Evolutionary conservation across 495 filamentous ascomycete genomes (phyloP).

Genomic region (Peziza echinospora): DNA sequence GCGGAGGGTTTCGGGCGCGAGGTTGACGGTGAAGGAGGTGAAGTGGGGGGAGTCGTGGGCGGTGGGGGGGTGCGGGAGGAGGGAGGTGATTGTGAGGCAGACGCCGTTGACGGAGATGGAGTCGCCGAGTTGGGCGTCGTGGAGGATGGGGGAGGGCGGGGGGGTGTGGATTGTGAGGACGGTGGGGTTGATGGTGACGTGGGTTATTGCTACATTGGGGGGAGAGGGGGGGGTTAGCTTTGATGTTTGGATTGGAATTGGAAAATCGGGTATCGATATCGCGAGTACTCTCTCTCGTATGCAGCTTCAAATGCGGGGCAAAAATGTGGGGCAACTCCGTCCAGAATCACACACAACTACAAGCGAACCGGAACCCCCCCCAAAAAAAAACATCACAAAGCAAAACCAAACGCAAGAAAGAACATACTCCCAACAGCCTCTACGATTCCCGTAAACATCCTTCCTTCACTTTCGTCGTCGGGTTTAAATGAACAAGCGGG

Average conservation of each 20-base stretch:
- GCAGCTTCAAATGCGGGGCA: too few relatives aligned
- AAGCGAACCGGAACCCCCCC: too few relatives aligned
- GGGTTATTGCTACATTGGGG: neutral
- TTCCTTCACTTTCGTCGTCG: too few relatives aligned
- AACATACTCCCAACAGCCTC: slow-evolving; percentile 90
- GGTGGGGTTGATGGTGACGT: neutral
- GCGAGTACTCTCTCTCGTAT: too few relatives aligned
- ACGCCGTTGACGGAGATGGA: slow-evolving; percentile 80
- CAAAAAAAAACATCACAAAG: too few relatives aligned
- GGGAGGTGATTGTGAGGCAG: neutral
- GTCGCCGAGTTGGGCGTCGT: slow-evolving; percentile 69
- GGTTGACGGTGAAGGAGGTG: neutral
- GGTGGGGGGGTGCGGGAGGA: slow-evolving; percentile 5
- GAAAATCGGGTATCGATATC: too few relatives aligned
- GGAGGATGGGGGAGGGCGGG: slow-evolving; percentile 33
- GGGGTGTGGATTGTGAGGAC: neutral
- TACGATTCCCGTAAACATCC: slow-evolving; percentile 98
- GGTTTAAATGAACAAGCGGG: too few relatives aligned
- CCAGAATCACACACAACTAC: too few relatives aligned
- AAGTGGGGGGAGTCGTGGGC: neutral
- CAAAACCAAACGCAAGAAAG: too few relatives aligned
- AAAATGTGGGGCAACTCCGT: too few relatives aligned
- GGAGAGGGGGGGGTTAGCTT: neutral
- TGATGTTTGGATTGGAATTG: too few relatives aligned
- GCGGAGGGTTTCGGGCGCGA: slow-evolving; percentile 30